These are phyloP conservation scores for Epichloe sp. DNA, from an alignment of 2,329 filamentous ascomycete species.

Conservation along the genomic window DNA sequence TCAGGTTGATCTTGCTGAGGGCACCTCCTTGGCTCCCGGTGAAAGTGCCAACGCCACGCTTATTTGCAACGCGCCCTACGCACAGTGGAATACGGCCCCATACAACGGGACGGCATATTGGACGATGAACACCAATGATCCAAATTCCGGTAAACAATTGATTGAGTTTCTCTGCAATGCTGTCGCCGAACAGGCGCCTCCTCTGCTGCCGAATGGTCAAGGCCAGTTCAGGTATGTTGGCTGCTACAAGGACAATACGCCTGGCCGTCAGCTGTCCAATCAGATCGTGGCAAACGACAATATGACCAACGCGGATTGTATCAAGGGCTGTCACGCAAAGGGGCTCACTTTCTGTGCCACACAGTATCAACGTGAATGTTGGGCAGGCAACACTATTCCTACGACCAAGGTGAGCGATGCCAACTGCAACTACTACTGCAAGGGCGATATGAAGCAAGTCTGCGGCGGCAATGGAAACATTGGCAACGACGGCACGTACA, in stretches of 20 bases:
- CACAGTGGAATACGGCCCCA: conserved; percentile 41
- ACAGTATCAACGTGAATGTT: conserved; percentile 39
- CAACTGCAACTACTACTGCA: conserved; percentile 39
- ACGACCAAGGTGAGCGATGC: conserved; percentile 26
- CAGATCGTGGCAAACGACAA: conserved; percentile 26
- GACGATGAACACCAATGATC: conserved; percentile 46
- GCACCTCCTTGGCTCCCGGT: conserved; percentile 34
- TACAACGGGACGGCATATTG: conserved; percentile 35
- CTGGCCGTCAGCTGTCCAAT: conserved; percentile 34
- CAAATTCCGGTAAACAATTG: conserved; percentile 35
- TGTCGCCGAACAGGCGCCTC: conserved; percentile 38
- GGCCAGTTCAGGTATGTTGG: conserved; percentile 39
- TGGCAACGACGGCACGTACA: conserved; percentile 23
- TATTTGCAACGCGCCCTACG: conserved; percentile 42
- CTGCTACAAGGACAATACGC: conserved; percentile 44
- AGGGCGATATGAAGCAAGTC: conserved; percentile 33
- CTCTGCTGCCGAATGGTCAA: conserved; percentile 28
- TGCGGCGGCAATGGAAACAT: conserved; percentile 38
- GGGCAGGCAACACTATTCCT: conserved; percentile 37
- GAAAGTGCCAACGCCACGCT: conserved; percentile 38
- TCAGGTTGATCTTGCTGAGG: conserved; percentile 44
- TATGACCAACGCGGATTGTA: conserved; percentile 32
- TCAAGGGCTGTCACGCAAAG: conserved; percentile 25
- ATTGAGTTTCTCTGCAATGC: conserved; percentile 39
- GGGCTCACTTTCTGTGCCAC: conserved; percentile 32